phyloP scores from a whole-genome alignment of 305 asterid species.

The Fraxinus baroniana region DNA sequence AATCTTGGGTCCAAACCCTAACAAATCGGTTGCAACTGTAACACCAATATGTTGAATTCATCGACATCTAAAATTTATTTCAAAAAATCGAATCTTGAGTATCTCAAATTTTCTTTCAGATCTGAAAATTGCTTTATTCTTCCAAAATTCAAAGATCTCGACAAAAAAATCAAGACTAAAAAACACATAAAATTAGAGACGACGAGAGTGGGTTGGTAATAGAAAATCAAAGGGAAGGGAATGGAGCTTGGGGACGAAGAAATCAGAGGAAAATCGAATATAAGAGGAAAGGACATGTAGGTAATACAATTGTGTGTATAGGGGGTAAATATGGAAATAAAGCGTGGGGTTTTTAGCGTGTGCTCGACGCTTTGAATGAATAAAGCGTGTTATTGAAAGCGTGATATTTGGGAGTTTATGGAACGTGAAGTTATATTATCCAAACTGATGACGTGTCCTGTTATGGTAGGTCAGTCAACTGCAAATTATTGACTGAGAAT shows the following conservation, averaged over 20 bases:
- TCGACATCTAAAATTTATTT: conserved; percentile 31
- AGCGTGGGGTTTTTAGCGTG: conserved; percentile 23
- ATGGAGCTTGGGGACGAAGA: neutral
- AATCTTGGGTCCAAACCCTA: conserved; percentile 55
- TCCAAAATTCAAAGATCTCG: neutral
- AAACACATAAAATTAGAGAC: neutral
- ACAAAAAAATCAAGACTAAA: neutral
- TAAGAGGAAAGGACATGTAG: conserved; percentile 20
- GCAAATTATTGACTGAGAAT: neutral
- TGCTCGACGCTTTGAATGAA: conserved; percentile 26
- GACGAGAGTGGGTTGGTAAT: neutral
- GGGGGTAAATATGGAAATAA: conserved; percentile 28
- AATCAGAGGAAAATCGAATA: neutral
- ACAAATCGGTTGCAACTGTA: conserved; percentile 80
- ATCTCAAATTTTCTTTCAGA: conserved; percentile 25
- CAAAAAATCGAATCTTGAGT: neutral
- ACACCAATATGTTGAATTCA: conserved; percentile 85
- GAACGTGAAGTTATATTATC: neutral
- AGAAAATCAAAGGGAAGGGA: neutral
- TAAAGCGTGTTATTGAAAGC: conserved; percentile 32
- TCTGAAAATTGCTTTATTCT: conserved; percentile 22
- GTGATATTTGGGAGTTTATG: neutral
- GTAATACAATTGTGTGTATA: conserved; percentile 4
- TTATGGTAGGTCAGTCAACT: neutral
- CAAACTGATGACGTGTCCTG: neutral